phyloP scores from a whole-genome alignment of 108 stramenopile species.

The Chaetoceros muelleri region DNA sequence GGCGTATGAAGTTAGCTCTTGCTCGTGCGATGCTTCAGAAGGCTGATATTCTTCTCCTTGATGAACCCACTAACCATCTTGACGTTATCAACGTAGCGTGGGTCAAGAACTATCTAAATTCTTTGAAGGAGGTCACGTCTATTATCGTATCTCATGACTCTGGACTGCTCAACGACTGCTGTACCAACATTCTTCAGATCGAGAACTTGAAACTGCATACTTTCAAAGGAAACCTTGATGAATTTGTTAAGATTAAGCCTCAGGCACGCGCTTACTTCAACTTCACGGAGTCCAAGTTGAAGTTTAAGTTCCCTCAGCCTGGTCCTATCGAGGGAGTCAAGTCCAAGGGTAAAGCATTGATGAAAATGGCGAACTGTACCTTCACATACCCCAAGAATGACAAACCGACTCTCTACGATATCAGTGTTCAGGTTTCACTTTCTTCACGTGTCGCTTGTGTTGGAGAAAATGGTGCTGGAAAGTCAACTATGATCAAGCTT shows the following conservation, averaged over 20 bases:
- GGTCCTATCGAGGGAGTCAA: slow-evolving; percentile 97
- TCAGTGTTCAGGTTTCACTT: slow-evolving; percentile 93
- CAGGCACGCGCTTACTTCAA: slow-evolving; percentile 95
- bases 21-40: slow-evolving; percentile 98
- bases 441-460: slow-evolving; percentile 98
- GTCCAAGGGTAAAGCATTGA: slow-evolving; percentile 97
- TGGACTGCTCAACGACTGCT: slow-evolving; percentile 97
- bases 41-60: slow-evolving; percentile 96
- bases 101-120: slow-evolving; percentile 99
- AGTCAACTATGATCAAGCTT: slow-evolving; percentile 99
- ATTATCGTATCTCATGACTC: slow-evolving; percentile 99
- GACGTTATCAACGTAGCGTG: slow-evolving; percentile 99
- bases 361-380: slow-evolving; percentile 96
- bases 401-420: slow-evolving; percentile 90
- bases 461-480: slow-evolving; percentile 99
- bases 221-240: slow-evolving; percentile 98
- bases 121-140: slow-evolving; percentile 87
- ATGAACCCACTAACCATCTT: slow-evolving; percentile 98
- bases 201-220: slow-evolving; percentile 94
- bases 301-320: slow-evolving; percentile 96
- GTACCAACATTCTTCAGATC: slow-evolving; percentile 96
- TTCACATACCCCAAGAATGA: slow-evolving; percentile 97
- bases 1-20: slow-evolving; percentile 99
- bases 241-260: slow-evolving; percentile 95
- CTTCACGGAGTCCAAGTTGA: slow-evolving; percentile 84